These are phyloP conservation scores for Diaporthe sp. DNA, from an alignment of 2,329 filamentous ascomycete species.

Conservation along the genomic window DNA sequence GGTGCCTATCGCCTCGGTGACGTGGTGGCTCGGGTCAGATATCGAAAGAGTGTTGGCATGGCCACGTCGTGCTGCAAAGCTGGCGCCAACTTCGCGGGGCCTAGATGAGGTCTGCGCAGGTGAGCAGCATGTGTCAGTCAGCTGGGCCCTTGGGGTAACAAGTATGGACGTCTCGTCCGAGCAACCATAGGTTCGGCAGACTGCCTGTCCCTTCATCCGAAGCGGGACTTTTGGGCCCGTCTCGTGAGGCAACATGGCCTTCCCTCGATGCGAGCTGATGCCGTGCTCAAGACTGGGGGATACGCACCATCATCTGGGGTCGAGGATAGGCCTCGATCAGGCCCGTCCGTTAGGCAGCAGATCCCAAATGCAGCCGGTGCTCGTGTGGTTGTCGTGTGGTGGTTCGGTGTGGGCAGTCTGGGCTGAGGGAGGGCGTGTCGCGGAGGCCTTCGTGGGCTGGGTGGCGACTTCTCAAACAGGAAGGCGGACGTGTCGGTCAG, in stretches of 20 bases:
- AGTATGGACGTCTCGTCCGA: neutral
- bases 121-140: constrained; percentile 37
- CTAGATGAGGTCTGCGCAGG: constrained; percentile 68
- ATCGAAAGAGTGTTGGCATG: constrained; percentile 74
- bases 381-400: constrained; percentile 38
- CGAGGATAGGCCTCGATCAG: constrained; percentile 54
- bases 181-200: neutral
- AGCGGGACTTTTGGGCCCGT: neutral
- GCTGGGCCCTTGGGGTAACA: constrained; percentile 31
- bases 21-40: constrained; percentile 92
- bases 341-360: constrained; percentile 40
- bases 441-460: constrained; percentile 36
- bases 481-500: constrained; percentile 35
- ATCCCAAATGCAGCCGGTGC: constrained; percentile 47
- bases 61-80: constrained; percentile 71
- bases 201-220: neutral
- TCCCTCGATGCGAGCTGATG: neutral
- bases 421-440: constrained; percentile 29
- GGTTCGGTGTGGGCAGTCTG: constrained; percentile 29
- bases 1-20: constrained; percentile 93
- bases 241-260: constrained; percentile 11
- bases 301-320: constrained; percentile 67
- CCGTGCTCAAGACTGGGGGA: constrained; percentile 45
- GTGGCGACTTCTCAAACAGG: constrained; percentile 36
- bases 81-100: constrained; percentile 69